Evolutionary conservation across 306 rosid genomes (phyloP).

Genomic region (Gillenia trifoliata): DNA sequence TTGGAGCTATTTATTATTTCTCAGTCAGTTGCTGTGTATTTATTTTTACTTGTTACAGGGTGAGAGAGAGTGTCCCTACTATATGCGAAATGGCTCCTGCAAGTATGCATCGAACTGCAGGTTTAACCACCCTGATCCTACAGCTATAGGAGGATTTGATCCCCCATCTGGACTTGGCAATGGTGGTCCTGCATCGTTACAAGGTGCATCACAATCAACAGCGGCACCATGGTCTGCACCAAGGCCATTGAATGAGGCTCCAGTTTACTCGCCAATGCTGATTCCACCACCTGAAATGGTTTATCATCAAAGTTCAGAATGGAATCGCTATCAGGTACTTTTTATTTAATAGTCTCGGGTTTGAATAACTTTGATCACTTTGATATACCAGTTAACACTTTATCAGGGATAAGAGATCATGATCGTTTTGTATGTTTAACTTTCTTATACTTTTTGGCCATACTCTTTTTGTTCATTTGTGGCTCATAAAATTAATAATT

Average conservation of each 20-base stretch:
- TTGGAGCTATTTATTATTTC: background rate
- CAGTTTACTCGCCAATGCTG: constrained; percentile 61
- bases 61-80: constrained; percentile 81
- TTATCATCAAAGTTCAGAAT: constrained; percentile 58
- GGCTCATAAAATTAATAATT: background rate
- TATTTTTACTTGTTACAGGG: constrained; percentile 49
- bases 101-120: constrained; percentile 86
- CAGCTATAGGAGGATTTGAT: constrained; percentile 53
- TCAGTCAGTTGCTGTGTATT: background rate
- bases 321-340: constrained; percentile 83
- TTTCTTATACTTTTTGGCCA: background rate
- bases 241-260: constrained; percentile 57
- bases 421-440: background rate
- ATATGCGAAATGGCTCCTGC: constrained; percentile 95
- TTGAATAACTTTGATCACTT: background rate
- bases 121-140: constrained; percentile 98
- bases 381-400: background rate
- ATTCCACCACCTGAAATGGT: constrained; percentile 51
- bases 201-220: constrained; percentile 52
- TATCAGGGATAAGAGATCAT: background rate
- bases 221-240: constrained; percentile 58
- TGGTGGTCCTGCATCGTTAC: constrained; percentile 47
- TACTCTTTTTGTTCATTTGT: background rate
- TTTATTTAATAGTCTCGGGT: background rate
- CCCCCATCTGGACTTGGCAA: constrained; percentile 52